Base-by-base conservation (phyloP, 495 filamentous ascomycete genomes). In the Podospora pseudoanserina region DNA sequence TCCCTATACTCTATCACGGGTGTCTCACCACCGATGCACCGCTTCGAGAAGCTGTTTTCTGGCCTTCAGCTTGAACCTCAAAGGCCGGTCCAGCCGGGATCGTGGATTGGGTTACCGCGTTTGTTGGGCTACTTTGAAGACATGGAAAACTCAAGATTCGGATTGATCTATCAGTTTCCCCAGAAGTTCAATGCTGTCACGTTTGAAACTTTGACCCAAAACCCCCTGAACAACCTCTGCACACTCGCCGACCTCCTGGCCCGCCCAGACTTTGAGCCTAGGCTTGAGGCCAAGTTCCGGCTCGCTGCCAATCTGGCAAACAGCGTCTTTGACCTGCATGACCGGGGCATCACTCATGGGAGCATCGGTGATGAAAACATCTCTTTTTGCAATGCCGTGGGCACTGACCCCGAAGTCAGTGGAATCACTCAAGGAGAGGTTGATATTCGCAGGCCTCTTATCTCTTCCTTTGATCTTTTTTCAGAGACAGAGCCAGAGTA, bases 121-220 rank as follows among this genome's bases (percentile, higher is more conserved):
- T 85, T 96, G 66, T 76, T 96, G 28, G 93, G 92, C n/a, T 97
- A 93, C 76, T 92, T 91, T 70, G 87, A 94, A 74, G 92, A 97
- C 75, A 86, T 91, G 71, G 84, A 85, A 6, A 85, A 91, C 74
- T 89, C 90, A 13, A 86, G 92, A 9, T 89, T 92, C 75, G 93
- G 91, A 26, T 84, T 97, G 60, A 85, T 97, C 62, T 97, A 93
- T 72, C 88, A 92, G 64, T 88, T 96, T 73, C 93, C 93, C 0
- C 82, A 86, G 7, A 86, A 80, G 58, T 85, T 87, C 74, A 84
- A 86, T 65, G 83, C 84, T 20, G 79, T 90, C 23, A 84, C 88
- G 49, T 86, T 88, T 60, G 82, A 86, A 11, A 77, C 77, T 18
- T 68, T 79, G 23, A 83, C 79, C 6, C 80, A 82, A 60, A 79